A percentile compares a stretch with the other conserved stretches of the same genome.
phyloP scores from a whole-genome alignment of 441 rosid genomes.

The Populus trichocarpa region DNA sequence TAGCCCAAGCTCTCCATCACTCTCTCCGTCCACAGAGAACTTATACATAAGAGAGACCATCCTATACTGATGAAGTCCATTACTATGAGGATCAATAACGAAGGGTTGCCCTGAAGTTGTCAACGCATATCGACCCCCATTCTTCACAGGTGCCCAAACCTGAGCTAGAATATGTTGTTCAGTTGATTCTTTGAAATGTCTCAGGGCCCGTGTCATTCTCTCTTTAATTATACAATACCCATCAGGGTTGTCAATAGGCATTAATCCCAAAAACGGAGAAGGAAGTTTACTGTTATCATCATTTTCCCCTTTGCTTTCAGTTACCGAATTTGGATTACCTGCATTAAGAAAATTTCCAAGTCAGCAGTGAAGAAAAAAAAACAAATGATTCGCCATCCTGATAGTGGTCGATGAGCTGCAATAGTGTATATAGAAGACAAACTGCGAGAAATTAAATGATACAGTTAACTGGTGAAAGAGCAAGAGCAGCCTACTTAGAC shows the following conservation, averaged over 20 bases:
- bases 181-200: conserved; percentile 74
- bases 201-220: conserved; percentile 81
- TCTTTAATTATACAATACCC: conserved; percentile 61
- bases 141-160: conserved; percentile 89
- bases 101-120: conserved; percentile 94
- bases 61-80: conserved; percentile 78
- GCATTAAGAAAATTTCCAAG: conserved; percentile 22
- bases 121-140: conserved; percentile 52
- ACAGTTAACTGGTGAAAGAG: neutral
- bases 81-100: conserved; percentile 65
- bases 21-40: conserved; percentile 76
- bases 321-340: conserved; percentile 50
- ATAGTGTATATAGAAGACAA: neutral
- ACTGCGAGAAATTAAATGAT: neutral
- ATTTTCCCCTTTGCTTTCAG: conserved; percentile 35
- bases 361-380: conserved; percentile 8
- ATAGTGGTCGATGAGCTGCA: neutral
- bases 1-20: conserved; percentile 69
- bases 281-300: conserved; percentile 34
- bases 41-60: conserved; percentile 69
- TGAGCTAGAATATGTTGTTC: conserved; percentile 84
- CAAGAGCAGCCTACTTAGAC: neutral
- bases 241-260: conserved; percentile 62
- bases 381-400: neutral
- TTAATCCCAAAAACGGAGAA: conserved; percentile 44